Evolutionary conservation across 164 flowering plant species (phyloP), one percentile per base, ranked within the genome.

Genomic region (Nymphaea colorata): DNA sequence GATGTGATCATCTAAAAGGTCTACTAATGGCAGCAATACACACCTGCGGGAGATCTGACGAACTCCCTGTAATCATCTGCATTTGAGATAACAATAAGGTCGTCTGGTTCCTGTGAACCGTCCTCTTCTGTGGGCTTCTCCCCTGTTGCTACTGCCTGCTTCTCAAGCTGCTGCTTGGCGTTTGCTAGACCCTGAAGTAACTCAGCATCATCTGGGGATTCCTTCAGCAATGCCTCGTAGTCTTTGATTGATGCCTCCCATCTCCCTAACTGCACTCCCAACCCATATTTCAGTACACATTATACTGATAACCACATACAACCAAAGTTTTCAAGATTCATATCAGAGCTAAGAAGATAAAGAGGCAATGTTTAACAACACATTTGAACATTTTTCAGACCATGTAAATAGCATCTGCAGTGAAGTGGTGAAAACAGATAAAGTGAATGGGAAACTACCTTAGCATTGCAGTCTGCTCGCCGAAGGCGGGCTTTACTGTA

Each of bases 161-260:
- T 87, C 76, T 81, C 84, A 25, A 84, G 78, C 70, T 87, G 88
- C 44, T 76, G 68, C 66, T 73, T 78, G n/a, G 89, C 91, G 60
- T 87, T 85, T 12, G 76, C 75, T 75, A 89, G 71, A 8, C 88
- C 89, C 68, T 76, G 57, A 5, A 74, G 82, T 64, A 89, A 82
- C 42, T 84, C 88, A 67, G 84, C 87, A 65, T 94, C 86, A 41
- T 82, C 88, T 0, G 88, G 87, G 3, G 66, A 73, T 72, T 91
- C 97, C 66, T 82, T 82, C 43, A 77, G 78, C 84, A 94, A 64
- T 71, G 72, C 72, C 77, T 94, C 96, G 65, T 88, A 94, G 69
- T 89, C 98, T 67, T 78, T 82, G 45, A 88, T 76, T 43, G 97
- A 79, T 15, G 84, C 90, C 69, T 80, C 89, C 95, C 96, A 94